These are phyloP conservation scores for Colletotrichum phormii DNA, from an alignment of 2,329 filamentous ascomycete genomes.

Conservation along the genomic window DNA sequence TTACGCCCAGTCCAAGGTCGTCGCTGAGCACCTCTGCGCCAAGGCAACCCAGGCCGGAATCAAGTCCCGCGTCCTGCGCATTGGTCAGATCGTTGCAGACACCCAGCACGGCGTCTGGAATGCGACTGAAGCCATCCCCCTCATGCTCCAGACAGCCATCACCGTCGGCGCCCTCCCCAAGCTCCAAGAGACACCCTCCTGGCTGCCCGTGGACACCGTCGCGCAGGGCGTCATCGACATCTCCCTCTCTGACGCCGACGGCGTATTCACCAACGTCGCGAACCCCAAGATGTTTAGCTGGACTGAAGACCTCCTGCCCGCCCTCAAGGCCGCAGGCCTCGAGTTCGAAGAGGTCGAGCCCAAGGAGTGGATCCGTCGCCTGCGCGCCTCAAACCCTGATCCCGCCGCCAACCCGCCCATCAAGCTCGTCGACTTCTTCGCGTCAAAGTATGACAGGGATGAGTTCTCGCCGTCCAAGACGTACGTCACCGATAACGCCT, in stretches of 20 bases:
- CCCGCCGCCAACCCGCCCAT: slow-evolving; percentile 60
- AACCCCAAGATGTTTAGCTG: slow-evolving; percentile 62
- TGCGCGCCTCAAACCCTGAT: slow-evolving; percentile 57
- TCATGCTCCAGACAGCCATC: slow-evolving; percentile 59
- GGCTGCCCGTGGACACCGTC: slow-evolving; percentile 59
- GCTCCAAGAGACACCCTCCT: slow-evolving; percentile 57
- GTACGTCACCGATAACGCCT: slow-evolving; percentile 52
- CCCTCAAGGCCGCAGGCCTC: slow-evolving; percentile 56
- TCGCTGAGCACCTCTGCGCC: slow-evolving; percentile 52
- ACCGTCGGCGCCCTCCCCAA: slow-evolving; percentile 57
- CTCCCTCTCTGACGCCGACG: slow-evolving; percentile 42
- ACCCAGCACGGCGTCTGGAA: slow-evolving; percentile 62
- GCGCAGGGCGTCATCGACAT: slow-evolving; percentile 55
- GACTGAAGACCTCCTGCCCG: slow-evolving; percentile 61
- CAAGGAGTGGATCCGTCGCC: slow-evolving; percentile 55
- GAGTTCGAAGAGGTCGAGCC: slow-evolving; percentile 57
- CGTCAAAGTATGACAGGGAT: slow-evolving; percentile 47
- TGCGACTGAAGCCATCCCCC: slow-evolving; percentile 61
- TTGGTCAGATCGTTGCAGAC: slow-evolving; percentile 65
- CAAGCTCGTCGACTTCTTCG: slow-evolving; percentile 65
- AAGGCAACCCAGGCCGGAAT: slow-evolving; percentile 46
- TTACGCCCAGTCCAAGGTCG: slow-evolving; percentile 56
- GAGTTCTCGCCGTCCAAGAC: slow-evolving; percentile 57
- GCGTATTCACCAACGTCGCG: slow-evolving; percentile 59
- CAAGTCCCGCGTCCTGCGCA: slow-evolving; percentile 52